These are phyloP conservation scores for Magnolia changhungtana DNA, from an alignment of 164 flowering plant genomes.

Conservation along the genomic window DNA sequence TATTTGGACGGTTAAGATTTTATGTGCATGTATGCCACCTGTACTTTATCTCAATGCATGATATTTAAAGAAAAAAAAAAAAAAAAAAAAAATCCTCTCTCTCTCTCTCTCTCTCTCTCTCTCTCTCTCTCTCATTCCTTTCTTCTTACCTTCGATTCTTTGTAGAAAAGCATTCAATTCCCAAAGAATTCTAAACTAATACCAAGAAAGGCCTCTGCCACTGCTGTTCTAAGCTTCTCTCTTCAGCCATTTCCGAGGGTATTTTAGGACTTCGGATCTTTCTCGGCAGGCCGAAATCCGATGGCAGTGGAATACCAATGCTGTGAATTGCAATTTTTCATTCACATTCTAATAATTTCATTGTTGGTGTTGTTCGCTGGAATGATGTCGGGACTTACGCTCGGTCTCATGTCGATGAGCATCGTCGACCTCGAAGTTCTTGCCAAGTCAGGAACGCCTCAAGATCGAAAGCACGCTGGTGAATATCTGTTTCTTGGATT, in stretches of 20 bases:
- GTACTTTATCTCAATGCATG: too few species aligned
- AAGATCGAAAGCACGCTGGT: slow-evolving; percentile 79
- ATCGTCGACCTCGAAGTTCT: slow-evolving; percentile 96
- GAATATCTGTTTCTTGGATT: neutral
- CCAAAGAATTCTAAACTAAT: neutral
- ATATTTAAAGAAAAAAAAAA: too few species aligned
- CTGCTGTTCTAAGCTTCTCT: too few species aligned
- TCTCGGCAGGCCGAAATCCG: neutral
- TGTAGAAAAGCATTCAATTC: neutral
- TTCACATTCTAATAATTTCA: slow-evolving; percentile 40
- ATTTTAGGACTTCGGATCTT: too few species aligned
- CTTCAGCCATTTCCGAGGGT: too few species aligned
- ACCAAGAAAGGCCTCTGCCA: too few species aligned
- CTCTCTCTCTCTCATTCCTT: neutral
- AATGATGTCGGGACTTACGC: slow-evolving; percentile 91
- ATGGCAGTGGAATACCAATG: slow-evolving; percentile 61
- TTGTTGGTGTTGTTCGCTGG: slow-evolving; percentile 92
- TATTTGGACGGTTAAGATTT: too few species aligned
- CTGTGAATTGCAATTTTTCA: slow-evolving; percentile 51
- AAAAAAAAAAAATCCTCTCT: too few species aligned
- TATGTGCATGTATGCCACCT: too few species aligned
- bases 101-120: neutral
- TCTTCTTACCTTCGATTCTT: neutral
- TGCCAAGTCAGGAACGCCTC: slow-evolving; percentile 90
- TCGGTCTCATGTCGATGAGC: slow-evolving; percentile 96